A percentile compares a stretch with the other conserved stretches of the same genome.
phyloP scores from a whole-genome alignment of 2,329 filamentous ascomycete species.

The Aureobasidium pullulans region DNA sequence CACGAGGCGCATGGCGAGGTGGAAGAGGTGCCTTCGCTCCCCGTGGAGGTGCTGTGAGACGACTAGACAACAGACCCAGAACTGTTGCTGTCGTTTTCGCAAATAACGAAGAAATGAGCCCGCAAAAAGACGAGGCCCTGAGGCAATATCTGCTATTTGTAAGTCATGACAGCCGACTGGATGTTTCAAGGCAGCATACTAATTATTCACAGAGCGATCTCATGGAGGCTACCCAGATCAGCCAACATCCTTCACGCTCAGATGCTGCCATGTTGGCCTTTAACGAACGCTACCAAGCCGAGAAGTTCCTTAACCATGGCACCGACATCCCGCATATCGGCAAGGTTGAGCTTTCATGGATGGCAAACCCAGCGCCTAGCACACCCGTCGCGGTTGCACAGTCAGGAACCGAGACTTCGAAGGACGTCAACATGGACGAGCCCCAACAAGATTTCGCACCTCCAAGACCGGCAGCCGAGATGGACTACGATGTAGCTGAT shows the following conservation, averaged over 20 bases:
- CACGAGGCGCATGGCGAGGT: slow-evolving; percentile 38
- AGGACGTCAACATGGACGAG: slow-evolving; percentile 14
- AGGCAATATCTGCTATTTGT: slow-evolving; percentile 58
- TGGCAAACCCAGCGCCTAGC: slow-evolving; percentile 28
- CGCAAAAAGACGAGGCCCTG: slow-evolving; percentile 59
- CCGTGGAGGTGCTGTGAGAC: slow-evolving; percentile 47
- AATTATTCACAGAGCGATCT: slow-evolving; percentile 15
- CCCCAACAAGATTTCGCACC: neutral
- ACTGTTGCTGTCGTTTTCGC: slow-evolving; percentile 51
- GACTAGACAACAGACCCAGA: slow-evolving; percentile 69
- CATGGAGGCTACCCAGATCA: slow-evolving; percentile 32
- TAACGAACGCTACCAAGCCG: slow-evolving; percentile 52
- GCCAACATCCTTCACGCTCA: slow-evolving; percentile 30
- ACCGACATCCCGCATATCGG: slow-evolving; percentile 53
- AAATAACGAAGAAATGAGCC: slow-evolving; percentile 54
- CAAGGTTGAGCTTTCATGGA: slow-evolving; percentile 61
- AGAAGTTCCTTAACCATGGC: slow-evolving; percentile 41
- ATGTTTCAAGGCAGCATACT: neutral
- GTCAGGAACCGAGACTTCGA: slow-evolving; percentile 13
- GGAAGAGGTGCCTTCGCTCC: slow-evolving; percentile 37
- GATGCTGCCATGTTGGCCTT: slow-evolving; percentile 36
- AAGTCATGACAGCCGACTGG: neutral
- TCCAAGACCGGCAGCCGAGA: slow-evolving; percentile 23
- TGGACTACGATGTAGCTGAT: slow-evolving; percentile 46
- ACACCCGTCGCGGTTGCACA: slow-evolving; percentile 17